phyloP scores from a whole-genome alignment of 305 asterid species.

The Fraxinus paxiana region DNA sequence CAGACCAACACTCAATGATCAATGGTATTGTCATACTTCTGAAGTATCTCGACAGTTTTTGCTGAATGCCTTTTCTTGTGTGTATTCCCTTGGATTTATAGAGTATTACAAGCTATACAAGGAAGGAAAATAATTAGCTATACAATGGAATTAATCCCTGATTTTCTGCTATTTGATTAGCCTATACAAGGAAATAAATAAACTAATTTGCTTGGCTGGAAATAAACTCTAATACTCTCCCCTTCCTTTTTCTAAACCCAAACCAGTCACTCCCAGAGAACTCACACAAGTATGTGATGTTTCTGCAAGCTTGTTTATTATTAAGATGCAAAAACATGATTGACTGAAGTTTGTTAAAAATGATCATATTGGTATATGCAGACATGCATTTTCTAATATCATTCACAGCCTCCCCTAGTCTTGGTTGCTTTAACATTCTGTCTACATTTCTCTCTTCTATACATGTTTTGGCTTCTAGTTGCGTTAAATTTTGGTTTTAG shows the following conservation, averaged over 20 bases:
- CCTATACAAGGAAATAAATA: background rate
- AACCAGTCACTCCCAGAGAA: background rate
- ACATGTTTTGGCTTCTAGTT: background rate
- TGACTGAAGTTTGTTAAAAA: background rate
- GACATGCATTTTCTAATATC: background rate
- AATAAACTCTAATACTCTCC: background rate
- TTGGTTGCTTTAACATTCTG: background rate
- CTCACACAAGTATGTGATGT: background rate
- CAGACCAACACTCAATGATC: slow-evolving; percentile 38
- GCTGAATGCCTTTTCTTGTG: background rate
- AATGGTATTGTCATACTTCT: slow-evolving; percentile 29
- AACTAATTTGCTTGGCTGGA: background rate
- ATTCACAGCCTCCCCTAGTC: background rate
- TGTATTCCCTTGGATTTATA: background rate
- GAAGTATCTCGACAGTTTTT: background rate
- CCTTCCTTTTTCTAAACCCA: background rate
- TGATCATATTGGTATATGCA: background rate
- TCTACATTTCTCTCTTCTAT: background rate
- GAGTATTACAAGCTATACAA: background rate
- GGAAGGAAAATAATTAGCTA: background rate
- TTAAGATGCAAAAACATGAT: background rate
- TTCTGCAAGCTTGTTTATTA: background rate
- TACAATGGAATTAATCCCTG: background rate
- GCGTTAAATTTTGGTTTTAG: background rate
- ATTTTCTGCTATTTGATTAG: background rate